Evolutionary conservation across 2,329 filamentous ascomycete species (phyloP), one percentile per base, ranked within the genome.

Genomic region (Neoascochyta sp.): DNA sequence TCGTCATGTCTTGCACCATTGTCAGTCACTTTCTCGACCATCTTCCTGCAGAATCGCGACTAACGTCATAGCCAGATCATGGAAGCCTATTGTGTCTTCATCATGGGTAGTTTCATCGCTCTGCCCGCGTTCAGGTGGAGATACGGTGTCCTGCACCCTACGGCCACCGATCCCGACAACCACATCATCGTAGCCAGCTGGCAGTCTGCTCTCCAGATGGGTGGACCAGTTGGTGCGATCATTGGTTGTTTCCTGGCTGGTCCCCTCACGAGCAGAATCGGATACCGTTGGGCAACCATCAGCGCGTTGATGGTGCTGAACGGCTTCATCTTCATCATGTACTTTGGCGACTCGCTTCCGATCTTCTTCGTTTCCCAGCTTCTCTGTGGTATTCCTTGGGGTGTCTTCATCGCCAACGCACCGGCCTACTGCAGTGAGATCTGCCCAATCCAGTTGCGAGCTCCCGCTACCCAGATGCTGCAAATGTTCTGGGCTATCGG

Each of bases 401-500:
- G 78, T 15, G 72, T 81, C 48, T 81, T 81, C 57, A 78, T 80
- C 44, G 76, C 77, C 52, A 80, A 80, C 52, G 70, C 77, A 4
- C 78, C 78, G 1, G 77, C 78, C 5, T 81, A 80, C 64, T 76
- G 70, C 57, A 63, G 62, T 48, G 78, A 81, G 54, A 77, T 81
- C 34, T 74, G 78, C 3, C 77, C 77, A 1, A 68, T 81, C 29
- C 63, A 63, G 49, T 59, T 81, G 32, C 62, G 76, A 54, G 77
- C 71, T 30, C 71, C 75, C 12, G 69, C 69, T 4, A 81, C 77
- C 3, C 72, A 76, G 59, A 80, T 76, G 70, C 47, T 81, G 57
- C 77, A 81, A 62, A 80, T 80, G 75, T 77, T 75, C 64, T 81
- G 76, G 76, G 72, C 76, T 11, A 74, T 81, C 50, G 77, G 76